Conservation (phyloP, 2,329 filamentous ascomycete genomes). For the Blastomyces parvus region DNA sequence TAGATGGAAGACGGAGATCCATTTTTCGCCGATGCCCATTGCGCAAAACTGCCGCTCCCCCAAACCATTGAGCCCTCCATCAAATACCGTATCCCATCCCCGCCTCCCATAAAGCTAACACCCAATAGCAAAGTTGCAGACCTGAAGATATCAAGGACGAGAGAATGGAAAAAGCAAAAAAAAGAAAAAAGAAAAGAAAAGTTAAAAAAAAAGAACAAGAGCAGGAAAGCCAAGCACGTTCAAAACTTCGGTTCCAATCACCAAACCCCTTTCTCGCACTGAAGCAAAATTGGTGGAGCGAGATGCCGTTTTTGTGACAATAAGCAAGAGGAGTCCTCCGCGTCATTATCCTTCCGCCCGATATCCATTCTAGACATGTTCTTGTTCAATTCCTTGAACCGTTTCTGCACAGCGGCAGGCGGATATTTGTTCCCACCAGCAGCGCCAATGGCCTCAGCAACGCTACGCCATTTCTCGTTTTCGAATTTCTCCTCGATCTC, state of each 20-base stretch:
- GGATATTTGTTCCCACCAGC: slow-evolving; percentile 28
- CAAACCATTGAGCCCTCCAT: background rate
- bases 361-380: slow-evolving; percentile 11
- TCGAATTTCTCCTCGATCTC: slow-evolving; percentile 34
- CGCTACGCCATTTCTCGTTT: slow-evolving; percentile 31
- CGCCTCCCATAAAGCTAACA: background rate
- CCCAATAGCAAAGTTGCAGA: background rate
- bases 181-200: background rate
- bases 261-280: background rate
- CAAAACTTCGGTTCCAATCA: background rate
- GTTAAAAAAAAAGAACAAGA: background rate
- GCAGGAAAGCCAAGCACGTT: background rate
- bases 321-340: background rate
- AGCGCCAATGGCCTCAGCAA: slow-evolving; percentile 26
- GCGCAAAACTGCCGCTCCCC: background rate
- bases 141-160: background rate
- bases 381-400: slow-evolving; percentile 33
- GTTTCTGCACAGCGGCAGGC: slow-evolving; percentile 27
- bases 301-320: background rate
- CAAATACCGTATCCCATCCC: background rate
- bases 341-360: background rate
- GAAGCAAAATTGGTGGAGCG: background rate
- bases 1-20: background rate
- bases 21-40: background rate
- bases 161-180: background rate